Percentiles rank a stretch among this genome's conserved stretches.
Evolutionary conservation across 495 filamentous ascomycete species (phyloP).

Genomic region (Copromyces sp.): DNA sequence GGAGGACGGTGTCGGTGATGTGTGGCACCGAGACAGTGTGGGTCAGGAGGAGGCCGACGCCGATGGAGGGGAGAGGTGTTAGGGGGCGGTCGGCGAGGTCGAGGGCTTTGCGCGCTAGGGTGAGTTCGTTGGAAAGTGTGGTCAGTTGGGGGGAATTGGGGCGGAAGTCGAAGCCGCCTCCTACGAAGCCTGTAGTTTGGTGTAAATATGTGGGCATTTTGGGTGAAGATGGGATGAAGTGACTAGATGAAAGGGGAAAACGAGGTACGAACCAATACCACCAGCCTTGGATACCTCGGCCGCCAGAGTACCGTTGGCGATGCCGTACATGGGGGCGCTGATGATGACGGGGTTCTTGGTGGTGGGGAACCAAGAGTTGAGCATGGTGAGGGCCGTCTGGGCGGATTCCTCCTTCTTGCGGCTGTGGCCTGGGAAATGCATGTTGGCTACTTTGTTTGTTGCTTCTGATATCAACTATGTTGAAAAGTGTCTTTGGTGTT

Average conservation of each 20-base stretch:
- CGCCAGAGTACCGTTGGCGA: conserved; percentile 52
- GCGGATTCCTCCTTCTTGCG: not conserved
- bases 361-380: conserved; percentile 45
- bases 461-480: not conserved
- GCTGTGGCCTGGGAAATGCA: not conserved
- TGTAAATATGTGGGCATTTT: not conserved
- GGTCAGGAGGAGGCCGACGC: conserved; percentile 30
- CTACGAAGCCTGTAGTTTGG: conserved; percentile 25
- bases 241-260: not conserved
- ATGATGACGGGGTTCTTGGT: conserved; percentile 49
- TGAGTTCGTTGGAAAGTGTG: conserved; percentile 28
- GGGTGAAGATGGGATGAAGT: not conserved
- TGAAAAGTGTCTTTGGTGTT: not conserved
- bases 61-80: conserved; percentile 26
- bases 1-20: conserved; percentile 25
- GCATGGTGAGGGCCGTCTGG: conserved; percentile 1
- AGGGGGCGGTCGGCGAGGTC: conserved; percentile 13
- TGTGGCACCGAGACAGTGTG: conserved; percentile 13
- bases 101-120: conserved; percentile 18
- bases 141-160: conserved; percentile 18
- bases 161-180: conserved; percentile 25
- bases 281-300: conserved; percentile 56
- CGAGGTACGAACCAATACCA: conserved; percentile 42
- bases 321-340: conserved; percentile 61
- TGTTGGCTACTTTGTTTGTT: not conserved